These are phyloP conservation scores for Dioscorea alata DNA, from an alignment of 106 monocot species.

Conservation along the genomic window DNA sequence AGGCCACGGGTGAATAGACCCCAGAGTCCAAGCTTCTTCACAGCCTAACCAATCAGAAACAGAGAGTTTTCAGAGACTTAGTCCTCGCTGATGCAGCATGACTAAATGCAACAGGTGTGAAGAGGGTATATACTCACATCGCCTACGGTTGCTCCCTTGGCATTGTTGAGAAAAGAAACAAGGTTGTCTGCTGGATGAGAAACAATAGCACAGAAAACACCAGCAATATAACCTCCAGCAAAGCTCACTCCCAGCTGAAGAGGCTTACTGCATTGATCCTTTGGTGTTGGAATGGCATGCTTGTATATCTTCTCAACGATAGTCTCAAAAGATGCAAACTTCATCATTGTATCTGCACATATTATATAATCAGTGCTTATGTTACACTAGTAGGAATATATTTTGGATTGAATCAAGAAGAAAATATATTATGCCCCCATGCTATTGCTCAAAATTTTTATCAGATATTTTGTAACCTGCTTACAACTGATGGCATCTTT, in stretches of 20 bases:
- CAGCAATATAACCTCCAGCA: slow-evolving; percentile 18
- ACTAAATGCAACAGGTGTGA: too few species aligned
- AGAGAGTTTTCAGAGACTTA: not conserved
- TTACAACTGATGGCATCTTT: too few species aligned
- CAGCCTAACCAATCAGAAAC: slow-evolving; percentile 7
- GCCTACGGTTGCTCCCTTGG: slow-evolving; percentile 14
- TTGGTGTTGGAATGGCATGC: slow-evolving; percentile 11
- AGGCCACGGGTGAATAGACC: slow-evolving; percentile 22
- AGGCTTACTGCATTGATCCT: slow-evolving; percentile 12
- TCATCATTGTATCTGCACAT: slow-evolving; percentile 24
- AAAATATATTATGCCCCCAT: too few species aligned
- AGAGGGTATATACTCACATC: slow-evolving; percentile 3
- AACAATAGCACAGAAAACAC: slow-evolving; percentile 20
- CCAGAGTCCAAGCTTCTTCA: slow-evolving; percentile 17
- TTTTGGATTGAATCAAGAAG: too few species aligned
- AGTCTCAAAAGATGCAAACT: slow-evolving; percentile 23
- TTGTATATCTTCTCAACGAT: slow-evolving; percentile 21
- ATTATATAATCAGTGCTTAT: not conserved
- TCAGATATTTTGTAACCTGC: too few species aligned
- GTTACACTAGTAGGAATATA: too few species aligned
- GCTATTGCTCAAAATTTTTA: too few species aligned
- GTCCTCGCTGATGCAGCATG: not conserved
- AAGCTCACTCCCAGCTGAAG: slow-evolving; percentile 20
- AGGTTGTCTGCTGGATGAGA: slow-evolving; percentile 21
- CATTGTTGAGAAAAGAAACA: slow-evolving; percentile 18